Percentiles rank a stretch among this genome's conserved stretches.
Conservation (phyloP, 345 rosid species). For the Excoecaria agallocha region DNA sequence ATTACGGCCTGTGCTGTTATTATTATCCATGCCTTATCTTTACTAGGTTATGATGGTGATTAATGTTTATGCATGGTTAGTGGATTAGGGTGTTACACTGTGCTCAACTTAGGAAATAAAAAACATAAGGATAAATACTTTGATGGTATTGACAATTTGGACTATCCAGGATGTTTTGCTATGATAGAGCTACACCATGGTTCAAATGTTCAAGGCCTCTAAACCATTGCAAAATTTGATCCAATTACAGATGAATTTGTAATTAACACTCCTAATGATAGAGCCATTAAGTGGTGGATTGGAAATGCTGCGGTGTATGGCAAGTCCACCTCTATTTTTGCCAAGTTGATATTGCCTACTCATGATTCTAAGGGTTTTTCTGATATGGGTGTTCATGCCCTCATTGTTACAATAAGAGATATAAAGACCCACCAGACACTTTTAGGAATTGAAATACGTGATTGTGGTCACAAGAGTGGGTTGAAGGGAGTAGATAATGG, state of each 20-base stretch:
- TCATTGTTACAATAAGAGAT: slow-evolving; percentile 90
- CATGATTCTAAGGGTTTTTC: slow-evolving; percentile 52
- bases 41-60: no score
- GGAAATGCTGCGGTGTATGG: slow-evolving; percentile 99
- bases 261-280: slow-evolving; percentile 81
- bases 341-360: no score
- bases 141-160: no score
- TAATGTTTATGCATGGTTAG: no score
- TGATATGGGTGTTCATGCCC: slow-evolving; percentile 98
- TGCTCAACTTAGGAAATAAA: no score
- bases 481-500: slow-evolving; percentile 97
- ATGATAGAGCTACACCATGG: no score
- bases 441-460: slow-evolving; percentile 86
- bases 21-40: no score
- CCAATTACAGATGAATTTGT: slow-evolving; percentile 73
- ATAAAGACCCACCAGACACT: slow-evolving; percentile 71
- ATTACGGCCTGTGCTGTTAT: no score
- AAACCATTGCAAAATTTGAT: slow-evolving; percentile 83
- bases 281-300: slow-evolving; percentile 99
- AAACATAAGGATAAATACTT: no score
- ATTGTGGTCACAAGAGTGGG: slow-evolving; percentile 94
- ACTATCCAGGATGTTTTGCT: no score
- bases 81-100: no score
- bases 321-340: slow-evolving; percentile 88
- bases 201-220: slow-evolving; percentile 94